A percentile compares a stretch with the other conserved stretches of the same genome.
Conservation (phyloP, 208 protist genomes). For the Leishmania tropica region DNA sequence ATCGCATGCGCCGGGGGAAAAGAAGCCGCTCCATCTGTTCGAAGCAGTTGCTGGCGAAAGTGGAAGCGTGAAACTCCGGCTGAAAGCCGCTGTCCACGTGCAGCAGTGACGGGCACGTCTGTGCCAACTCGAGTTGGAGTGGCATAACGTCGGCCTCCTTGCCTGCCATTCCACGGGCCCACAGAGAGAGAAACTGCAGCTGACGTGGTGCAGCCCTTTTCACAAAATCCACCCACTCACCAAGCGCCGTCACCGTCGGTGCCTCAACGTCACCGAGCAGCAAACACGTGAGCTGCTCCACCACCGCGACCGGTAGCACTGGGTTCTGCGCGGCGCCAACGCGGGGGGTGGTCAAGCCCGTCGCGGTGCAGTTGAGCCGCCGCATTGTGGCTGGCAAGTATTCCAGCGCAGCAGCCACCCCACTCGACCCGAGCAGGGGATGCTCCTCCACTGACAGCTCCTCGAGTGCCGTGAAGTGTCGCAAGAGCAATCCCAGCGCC, state of each 20-base stretch:
- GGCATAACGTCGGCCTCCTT: conserved; percentile 24
- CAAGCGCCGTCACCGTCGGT: conserved; percentile 26
- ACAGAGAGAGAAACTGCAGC: conserved; percentile 60
- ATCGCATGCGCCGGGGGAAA: conserved; percentile 37
- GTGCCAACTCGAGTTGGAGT: conserved; percentile 31
- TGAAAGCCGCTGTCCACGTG: conserved; percentile 72
- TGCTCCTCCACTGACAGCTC: conserved; percentile 65
- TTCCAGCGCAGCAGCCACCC: conserved; percentile 34
- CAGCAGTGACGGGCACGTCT: conserved; percentile 39
- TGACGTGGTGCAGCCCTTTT: conserved; percentile 6
- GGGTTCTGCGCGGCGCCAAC: conserved; percentile 18
- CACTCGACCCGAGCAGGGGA: conserved; percentile 39
- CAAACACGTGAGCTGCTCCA: conserved; percentile 43
- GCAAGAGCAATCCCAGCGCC: conserved; percentile 42
- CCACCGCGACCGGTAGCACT: conserved; percentile 36
- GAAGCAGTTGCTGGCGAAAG: conserved; percentile 40
- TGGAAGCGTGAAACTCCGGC: conserved; percentile 50
- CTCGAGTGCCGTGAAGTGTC: conserved; percentile 46
- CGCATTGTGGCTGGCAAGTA: conserved; percentile 31
- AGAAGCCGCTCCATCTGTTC: conserved; percentile 54
- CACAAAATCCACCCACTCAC: conserved; percentile 32
- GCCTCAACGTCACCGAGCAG: conserved; percentile 56
- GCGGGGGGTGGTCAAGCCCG: conserved; percentile 31
- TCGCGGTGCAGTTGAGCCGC: conserved; percentile 45
- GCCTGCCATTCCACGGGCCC: conserved; percentile 66